Conservation (phyloP, 1,284 basidiomycete genomes). For the Marasmius oreades region DNA sequence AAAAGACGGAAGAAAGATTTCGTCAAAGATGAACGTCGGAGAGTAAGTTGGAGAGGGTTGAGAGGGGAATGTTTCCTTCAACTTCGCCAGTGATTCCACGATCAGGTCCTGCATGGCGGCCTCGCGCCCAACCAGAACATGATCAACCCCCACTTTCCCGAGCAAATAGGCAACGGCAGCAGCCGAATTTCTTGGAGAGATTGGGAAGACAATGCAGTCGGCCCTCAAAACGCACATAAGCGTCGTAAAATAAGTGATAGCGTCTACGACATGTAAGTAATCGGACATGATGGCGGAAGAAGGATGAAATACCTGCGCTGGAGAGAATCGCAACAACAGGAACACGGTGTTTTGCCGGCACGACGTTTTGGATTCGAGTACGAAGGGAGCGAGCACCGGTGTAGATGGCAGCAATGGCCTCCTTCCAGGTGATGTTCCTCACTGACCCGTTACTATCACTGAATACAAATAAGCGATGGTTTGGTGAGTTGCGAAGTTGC, state of each 20-base stretch:
- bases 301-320: constrained; percentile 16
- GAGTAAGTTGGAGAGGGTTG: constrained; percentile 9
- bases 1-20: constrained; percentile 8
- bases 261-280: constrained; percentile 9
- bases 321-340: constrained; percentile 22
- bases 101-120: constrained; percentile 19
- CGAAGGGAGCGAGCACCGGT: constrained; percentile 12
- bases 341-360: not conserved
- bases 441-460: constrained; percentile 8
- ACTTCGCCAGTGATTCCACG: constrained; percentile 4
- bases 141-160: not conserved
- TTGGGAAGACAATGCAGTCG: constrained; percentile 12
- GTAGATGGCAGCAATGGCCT: constrained; percentile 14
- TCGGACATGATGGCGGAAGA: not conserved
- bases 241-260: constrained; percentile 17
- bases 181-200: constrained; percentile 23
- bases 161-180: constrained; percentile 20
- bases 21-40: constrained; percentile 13
- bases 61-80: constrained; percentile 1
- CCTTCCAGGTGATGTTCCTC: constrained; percentile 16
- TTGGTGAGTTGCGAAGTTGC: constrained; percentile 15
- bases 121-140: constrained; percentile 18
- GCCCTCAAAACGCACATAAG: constrained; percentile 17
- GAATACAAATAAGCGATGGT: constrained; percentile 17
- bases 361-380: constrained; percentile 4